Evolutionary conservation across 441 rosid species (phyloP).

Genomic region (Gossypium gossypioides): DNA sequence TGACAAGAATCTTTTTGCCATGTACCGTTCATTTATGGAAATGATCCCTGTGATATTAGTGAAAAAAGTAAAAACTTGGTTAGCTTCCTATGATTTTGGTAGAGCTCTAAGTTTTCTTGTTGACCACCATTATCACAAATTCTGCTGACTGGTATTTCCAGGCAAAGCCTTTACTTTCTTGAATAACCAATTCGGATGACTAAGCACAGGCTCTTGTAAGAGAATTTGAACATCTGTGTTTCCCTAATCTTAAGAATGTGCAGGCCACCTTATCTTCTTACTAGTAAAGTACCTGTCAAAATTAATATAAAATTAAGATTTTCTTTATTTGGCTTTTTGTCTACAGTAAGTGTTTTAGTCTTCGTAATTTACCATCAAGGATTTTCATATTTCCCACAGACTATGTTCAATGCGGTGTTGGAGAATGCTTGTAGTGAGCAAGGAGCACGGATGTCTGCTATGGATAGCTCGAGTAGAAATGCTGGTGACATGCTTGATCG

Average conservation of each 20-base stretch:
- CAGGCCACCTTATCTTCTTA: neutral
- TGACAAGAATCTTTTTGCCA: neutral
- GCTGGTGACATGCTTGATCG: conserved; percentile 98
- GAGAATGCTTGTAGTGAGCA: conserved; percentile 95
- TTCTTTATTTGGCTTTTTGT: neutral
- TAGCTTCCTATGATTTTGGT: neutral
- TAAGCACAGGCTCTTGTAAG: neutral
- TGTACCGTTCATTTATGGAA: neutral
- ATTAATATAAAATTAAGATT: neutral
- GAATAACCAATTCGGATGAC: neutral
- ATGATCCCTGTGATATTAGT: neutral
- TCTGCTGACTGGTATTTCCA: neutral
- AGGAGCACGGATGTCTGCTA: conserved; percentile 96
- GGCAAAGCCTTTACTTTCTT: neutral
- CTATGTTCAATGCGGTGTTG: conserved; percentile 69
- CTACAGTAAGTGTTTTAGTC: neutral
- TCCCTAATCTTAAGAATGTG: neutral
- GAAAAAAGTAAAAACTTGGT: neutral
- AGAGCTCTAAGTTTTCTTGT: neutral
- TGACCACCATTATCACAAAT: neutral
- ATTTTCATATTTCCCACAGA: conserved; percentile 26
- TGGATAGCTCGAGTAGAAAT: conserved; percentile 97
- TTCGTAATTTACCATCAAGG: neutral
- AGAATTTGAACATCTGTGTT: neutral
- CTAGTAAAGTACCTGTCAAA: neutral